Percentiles rank a stretch among this genome's conserved stretches.
Conservation (phyloP, 2,329 filamentous ascomycete genomes). For the Fusarium staphyleae region DNA sequence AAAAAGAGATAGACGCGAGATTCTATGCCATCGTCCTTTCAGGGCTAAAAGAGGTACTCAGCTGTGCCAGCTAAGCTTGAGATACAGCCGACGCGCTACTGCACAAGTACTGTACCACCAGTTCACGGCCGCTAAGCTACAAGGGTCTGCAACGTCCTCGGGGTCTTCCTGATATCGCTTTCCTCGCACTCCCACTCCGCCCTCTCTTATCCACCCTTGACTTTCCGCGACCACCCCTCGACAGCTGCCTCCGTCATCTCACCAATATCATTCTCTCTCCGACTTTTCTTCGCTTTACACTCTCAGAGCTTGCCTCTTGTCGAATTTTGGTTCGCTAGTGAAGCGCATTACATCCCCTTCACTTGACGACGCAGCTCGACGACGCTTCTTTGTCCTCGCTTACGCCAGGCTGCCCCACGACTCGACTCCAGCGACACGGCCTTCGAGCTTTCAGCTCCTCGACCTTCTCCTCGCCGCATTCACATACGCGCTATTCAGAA, state of each 20-base stretch:
- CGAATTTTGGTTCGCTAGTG: slow-evolving; percentile 7
- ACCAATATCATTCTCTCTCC: slow-evolving; percentile 15
- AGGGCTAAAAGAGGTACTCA: slow-evolving; percentile 24
- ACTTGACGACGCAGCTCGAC: not conserved
- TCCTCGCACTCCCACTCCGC: slow-evolving; percentile 25
- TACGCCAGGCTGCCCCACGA: slow-evolving; percentile 20
- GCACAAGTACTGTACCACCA: slow-evolving; percentile 29
- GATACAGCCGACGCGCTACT: slow-evolving; percentile 31
- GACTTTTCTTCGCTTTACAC: slow-evolving; percentile 11
- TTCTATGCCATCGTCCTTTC: slow-evolving; percentile 25
- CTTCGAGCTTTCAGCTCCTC: not conserved
- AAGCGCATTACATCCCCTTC: slow-evolving; percentile 3
- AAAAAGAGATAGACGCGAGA: slow-evolving; percentile 15
- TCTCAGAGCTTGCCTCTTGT: slow-evolving; percentile 1
- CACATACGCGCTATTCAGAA: slow-evolving; percentile 17
- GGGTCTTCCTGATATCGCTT: slow-evolving; percentile 33
- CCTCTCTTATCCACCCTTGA: slow-evolving; percentile 19
- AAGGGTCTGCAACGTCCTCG: slow-evolving; percentile 31
- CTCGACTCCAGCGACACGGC: slow-evolving; percentile 16
- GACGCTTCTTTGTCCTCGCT: slow-evolving; percentile 33
- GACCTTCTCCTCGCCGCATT: slow-evolving; percentile 11
- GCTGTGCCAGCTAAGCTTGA: slow-evolving; percentile 21
- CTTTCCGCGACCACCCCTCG: slow-evolving; percentile 18
- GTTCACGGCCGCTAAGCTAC: slow-evolving; percentile 30
- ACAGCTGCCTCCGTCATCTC: slow-evolving; percentile 34